Evolutionary conservation across 179 eudicot genomes (phyloP).

Genomic region (Pouteria campechiana): DNA sequence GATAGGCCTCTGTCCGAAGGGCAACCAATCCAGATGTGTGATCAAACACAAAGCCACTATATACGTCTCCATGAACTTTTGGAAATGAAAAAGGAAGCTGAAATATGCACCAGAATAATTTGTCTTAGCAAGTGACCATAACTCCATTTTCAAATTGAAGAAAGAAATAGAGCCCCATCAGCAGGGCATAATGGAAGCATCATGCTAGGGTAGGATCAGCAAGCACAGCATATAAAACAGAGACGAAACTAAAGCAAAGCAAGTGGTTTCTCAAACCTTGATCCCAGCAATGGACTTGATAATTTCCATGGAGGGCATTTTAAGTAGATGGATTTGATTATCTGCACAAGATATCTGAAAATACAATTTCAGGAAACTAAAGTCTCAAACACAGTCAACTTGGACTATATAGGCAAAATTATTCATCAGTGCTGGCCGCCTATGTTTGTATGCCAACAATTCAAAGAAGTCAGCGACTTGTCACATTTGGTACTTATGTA

Average conservation of each 20-base stretch:
- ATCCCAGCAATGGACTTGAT: conserved; percentile 74
- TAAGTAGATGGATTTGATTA: conserved; percentile 64
- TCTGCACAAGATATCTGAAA: conserved; percentile 85
- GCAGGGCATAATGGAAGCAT: no score
- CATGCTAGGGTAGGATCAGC: no score
- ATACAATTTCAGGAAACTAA: conserved; percentile 11
- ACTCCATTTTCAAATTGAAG: neutral
- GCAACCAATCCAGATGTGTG: conserved; percentile 51
- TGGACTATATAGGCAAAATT: no score
- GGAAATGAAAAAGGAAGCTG: conserved; percentile 76
- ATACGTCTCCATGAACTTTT: conserved; percentile 32
- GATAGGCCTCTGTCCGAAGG: conserved; percentile 58
- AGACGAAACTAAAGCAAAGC: neutral
- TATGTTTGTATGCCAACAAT: no score
- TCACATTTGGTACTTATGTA: no score
- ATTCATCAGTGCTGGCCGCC: no score
- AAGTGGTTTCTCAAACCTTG: conserved; percentile 40
- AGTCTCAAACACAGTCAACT: no score
- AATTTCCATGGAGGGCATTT: conserved; percentile 74
- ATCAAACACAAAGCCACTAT: conserved; percentile 47
- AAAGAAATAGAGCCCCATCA: neutral
- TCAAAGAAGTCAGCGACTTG: no score
- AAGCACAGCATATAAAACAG: no score
- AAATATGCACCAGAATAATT: conserved; percentile 16
- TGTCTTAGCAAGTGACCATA: neutral